Percentiles rank a stretch among this genome's conserved stretches.
These are phyloP conservation scores for Anisogramma anomala DNA, from an alignment of 2,329 filamentous ascomycete species.

Conservation along the genomic window DNA sequence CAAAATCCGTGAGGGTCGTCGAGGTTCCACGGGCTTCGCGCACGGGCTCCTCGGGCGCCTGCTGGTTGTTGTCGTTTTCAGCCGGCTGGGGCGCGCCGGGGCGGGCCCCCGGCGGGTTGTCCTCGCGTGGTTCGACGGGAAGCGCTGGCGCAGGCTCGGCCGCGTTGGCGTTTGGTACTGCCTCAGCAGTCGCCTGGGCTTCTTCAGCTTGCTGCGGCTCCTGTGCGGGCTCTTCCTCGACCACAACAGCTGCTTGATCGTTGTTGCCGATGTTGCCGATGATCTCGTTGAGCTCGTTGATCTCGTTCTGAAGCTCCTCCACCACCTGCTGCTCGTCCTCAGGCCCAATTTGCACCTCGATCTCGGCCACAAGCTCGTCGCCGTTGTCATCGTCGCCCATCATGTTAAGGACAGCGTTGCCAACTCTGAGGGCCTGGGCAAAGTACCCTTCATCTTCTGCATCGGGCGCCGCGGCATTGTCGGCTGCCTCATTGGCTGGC, in stretches of 20 bases:
- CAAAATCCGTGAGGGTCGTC: conserved; percentile 29
- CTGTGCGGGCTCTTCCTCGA: conserved; percentile 2
- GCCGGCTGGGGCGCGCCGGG: neutral
- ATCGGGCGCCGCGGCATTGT: conserved; percentile 9
- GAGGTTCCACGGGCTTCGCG: conserved; percentile 21
- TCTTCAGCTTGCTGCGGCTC: conserved; percentile 1
- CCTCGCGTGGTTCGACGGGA: conserved; percentile 2
- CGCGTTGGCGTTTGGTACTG: conserved; percentile 1
- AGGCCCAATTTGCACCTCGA: conserved; percentile 19
- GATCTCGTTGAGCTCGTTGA: conserved; percentile 15
- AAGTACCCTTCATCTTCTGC: conserved; percentile 18
- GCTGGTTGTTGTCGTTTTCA: conserved; percentile 15
- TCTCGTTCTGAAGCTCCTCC: conserved; percentile 19
- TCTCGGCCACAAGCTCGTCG: conserved; percentile 17
- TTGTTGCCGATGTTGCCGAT: conserved; percentile 16
- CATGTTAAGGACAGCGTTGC: conserved; percentile 17
- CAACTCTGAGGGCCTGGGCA: conserved; percentile 16
- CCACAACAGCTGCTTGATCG: conserved; percentile 3
- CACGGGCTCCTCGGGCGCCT: conserved; percentile 11
- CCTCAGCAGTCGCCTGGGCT: conserved; percentile 3
- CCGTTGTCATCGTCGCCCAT: conserved; percentile 25
- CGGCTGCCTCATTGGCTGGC: conserved; percentile 7
- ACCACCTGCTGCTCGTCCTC: conserved; percentile 22
- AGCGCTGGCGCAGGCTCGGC: conserved; percentile 8
- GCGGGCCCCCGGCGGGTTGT: conserved; percentile 5